Base-by-base conservation (phyloP, 139 green algal genomes). In the Chloropicon primus region DNA sequence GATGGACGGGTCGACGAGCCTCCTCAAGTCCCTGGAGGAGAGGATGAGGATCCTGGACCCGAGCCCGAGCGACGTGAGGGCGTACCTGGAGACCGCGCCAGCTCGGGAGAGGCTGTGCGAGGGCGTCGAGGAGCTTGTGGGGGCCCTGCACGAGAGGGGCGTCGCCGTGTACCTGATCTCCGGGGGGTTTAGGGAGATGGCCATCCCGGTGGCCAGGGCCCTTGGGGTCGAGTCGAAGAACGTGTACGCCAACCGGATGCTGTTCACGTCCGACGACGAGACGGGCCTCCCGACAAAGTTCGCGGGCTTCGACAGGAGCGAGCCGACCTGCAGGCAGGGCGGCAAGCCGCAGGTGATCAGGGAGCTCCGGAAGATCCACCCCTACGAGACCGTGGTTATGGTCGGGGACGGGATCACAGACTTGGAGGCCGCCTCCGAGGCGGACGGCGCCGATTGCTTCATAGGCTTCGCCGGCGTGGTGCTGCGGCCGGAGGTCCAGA, bases 401-500 rank as follows among this genome's bases (percentile, higher is more conserved):
- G 85, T 99, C 5, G 96, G 96, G 0, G 96, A 99, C 77, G 96
- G 96, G 24, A 94, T 92, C 0, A 99, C 96, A 0, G 96, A 99
- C 79, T 53, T 93, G 22, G 96, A 99, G 82, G 95, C 95, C 1
- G 74, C 77, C 23, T 24, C n/a, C 2, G 73, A 54, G 72, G 2
- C 80, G 0, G 85, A 84, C 24, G 88, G 84, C n/a, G 88, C 88
- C 0, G 88, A 92, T 80, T 72, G 89, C 71, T 92, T 92, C 80
- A 85, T 92, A 25, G 88, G 87, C 5, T 91, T 78, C 73, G 86
- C 81, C 26, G 88, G 86, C 22, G 83, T 92, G 1, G 82, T 89
- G 25, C 2, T 28, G 41, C 41, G 41, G 41, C 41, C 77, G 25
- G 73, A 27, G 2, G 73, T 76, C 71, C 1, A 80, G 0, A 84